These are phyloP conservation scores for Lachancea waltii DNA, from an alignment of 805 yeast species.

Conservation along the genomic window DNA sequence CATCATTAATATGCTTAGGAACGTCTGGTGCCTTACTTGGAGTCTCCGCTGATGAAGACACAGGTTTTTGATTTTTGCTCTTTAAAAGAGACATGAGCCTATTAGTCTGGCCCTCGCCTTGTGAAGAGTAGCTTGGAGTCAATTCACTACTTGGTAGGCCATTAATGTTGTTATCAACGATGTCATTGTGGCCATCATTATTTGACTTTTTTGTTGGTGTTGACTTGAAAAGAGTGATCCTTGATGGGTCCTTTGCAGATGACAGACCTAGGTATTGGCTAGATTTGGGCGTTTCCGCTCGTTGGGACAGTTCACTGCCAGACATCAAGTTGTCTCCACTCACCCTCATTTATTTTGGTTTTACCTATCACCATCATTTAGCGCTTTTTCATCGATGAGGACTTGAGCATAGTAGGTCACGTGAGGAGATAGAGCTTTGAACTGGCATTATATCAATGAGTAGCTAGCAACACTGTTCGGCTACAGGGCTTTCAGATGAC, in stretches of 20 bases:
- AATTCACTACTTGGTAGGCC: background rate
- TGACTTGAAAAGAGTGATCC: constrained; percentile 6
- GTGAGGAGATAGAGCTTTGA: too few relatives aligned
- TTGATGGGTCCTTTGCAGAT: constrained; percentile 2
- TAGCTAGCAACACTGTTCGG: too few relatives aligned
- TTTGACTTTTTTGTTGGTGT: constrained; percentile 5
- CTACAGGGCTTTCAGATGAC: too few relatives aligned
- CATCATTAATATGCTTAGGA: too few relatives aligned
- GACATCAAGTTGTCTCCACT: constrained; percentile 5
- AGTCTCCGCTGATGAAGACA: too few relatives aligned
- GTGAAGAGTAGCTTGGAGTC: background rate
- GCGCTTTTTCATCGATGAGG: too few relatives aligned
- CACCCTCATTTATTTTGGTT: too few relatives aligned
- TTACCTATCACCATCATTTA: too few relatives aligned
- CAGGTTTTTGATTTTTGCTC: background rate
- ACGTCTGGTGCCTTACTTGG: too few relatives aligned
- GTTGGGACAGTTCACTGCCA: background rate
- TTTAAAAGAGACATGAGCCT: background rate
- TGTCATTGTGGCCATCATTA: too few relatives aligned
- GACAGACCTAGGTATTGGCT: background rate
- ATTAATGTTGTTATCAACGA: background rate
- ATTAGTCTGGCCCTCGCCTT: background rate
- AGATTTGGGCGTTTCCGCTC: background rate
- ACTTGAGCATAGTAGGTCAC: too few relatives aligned
- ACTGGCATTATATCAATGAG: too few relatives aligned